Evolutionary conservation across 2,329 filamentous ascomycete genomes (phyloP).

Genomic region (Ceratocystis cubensis): DNA sequence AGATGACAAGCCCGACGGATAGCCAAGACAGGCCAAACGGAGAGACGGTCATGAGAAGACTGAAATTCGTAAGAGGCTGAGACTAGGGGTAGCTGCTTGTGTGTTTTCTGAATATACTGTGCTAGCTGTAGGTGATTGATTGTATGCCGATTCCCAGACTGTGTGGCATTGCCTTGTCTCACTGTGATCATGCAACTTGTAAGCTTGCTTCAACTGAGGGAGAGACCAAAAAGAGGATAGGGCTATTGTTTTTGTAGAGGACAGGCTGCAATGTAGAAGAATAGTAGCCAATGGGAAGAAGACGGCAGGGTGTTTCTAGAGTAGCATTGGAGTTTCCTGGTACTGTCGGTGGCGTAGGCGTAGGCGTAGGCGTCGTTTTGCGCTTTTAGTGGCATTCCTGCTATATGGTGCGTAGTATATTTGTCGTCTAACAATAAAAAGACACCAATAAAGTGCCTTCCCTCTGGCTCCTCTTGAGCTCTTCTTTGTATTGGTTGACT

Average conservation of each 20-base stretch:
- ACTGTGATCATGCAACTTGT: not conserved
- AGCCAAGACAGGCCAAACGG: not conserved
- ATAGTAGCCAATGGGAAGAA: not conserved
- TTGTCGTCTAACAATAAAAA: no score
- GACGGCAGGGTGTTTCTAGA: not conserved
- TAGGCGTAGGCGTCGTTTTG: not conserved
- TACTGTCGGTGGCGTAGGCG: not conserved
- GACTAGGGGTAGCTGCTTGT: no score
- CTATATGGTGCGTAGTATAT: not conserved
- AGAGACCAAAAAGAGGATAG: not conserved
- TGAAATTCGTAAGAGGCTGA: not conserved
- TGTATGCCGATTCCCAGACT: not conserved
- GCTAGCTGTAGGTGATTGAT: not conserved
- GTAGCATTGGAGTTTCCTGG: not conserved
- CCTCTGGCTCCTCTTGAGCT: not conserved
- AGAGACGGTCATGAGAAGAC: not conserved
- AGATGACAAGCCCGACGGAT: not conserved
- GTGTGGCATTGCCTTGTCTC: not conserved
- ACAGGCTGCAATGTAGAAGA: not conserved
- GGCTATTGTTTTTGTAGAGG: not conserved
- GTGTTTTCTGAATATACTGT: not conserved
- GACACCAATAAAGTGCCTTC: not conserved
- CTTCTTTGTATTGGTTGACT: not conserved
- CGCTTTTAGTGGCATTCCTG: not conserved
- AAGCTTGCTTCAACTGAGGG: no score